Base-by-base conservation (phyloP, 2,329 filamentous ascomycete genomes). In the Pseudogymnoascus sp. region DNA sequence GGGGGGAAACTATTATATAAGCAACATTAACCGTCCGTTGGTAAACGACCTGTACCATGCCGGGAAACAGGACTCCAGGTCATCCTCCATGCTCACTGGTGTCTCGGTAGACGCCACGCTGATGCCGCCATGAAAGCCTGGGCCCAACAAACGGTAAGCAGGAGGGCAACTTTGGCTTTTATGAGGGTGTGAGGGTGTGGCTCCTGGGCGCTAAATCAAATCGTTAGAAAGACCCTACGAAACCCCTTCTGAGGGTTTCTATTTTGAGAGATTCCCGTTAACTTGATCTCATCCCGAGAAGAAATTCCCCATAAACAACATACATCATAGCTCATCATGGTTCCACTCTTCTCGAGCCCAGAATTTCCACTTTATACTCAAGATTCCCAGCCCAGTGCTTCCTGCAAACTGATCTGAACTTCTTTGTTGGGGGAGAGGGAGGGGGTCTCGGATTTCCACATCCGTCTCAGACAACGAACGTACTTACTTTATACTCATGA, bases 101-200 rank as follows among this genome's bases (percentile, higher is more conserved):
- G 44, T 50, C 44, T 50, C 44, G 44, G 44, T 50, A 50, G 44
- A 50, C 44, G 44, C 44, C 44, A 50, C 44, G 44, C 21, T 50
- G 21, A 50, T 25, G 12, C 21, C 44, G n/a, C 36, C 40, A 44
- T 44, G 6, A 50, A 50, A 25, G 44, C 44, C 44, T 50, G 21
- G 44, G 12, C 21, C 44, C 21, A 23, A 23, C 21, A 23, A 23
- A n/a, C 42, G 42, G 42, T 44, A 44, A 50, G 21, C 44, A 25
- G 12, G n/a, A 23, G 12, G 42, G 18, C 10, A 40, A 18, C 40
- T 21, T 5, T 21, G 12, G 40, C 8, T 11, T 21, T 21, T 25
- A 10, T 23, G 37, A 40, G 37, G 37, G 37, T 40, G 37, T 40
- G 42, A 44, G 16, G 40, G 40, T 40, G 18, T 44, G 40, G 21